Conservation (phyloP, 768 basidiomycete genomes). For the Rhodotorula sphaerocarpa region DNA sequence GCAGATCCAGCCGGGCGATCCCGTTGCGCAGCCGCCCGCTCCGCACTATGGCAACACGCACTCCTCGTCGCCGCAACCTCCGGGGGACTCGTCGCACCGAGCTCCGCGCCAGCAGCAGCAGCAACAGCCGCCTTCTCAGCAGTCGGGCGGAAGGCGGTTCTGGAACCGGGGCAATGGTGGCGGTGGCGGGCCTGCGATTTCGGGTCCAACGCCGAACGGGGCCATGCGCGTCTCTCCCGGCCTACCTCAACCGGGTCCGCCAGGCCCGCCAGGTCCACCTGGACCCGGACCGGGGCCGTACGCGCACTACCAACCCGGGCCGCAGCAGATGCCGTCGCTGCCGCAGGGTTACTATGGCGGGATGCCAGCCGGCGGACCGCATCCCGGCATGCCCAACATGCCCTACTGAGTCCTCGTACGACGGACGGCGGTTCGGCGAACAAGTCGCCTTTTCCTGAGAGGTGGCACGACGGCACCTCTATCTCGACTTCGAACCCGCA, state of each 20-base stretch:
- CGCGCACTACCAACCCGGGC: not conserved
- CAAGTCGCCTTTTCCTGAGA: too few species aligned
- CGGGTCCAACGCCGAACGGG: not conserved
- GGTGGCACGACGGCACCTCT: too few species aligned
- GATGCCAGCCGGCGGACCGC: not conserved
- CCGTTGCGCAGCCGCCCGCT: not conserved
- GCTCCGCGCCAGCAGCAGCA: conserved; percentile 46
- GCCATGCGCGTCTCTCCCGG: not conserved
- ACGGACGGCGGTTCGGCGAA: too few species aligned
- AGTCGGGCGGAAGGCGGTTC: conserved; percentile 7
- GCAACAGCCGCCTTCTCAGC: conserved; percentile 39
- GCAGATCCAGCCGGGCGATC: not conserved
- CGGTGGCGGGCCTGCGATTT: not conserved
- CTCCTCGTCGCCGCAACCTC: conserved; percentile 16
- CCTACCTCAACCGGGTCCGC: too few species aligned
- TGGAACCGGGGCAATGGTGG: too few species aligned
- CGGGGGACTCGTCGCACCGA: not conserved
- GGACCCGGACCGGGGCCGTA: not conserved
- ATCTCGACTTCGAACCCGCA: too few species aligned
- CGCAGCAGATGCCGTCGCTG: too few species aligned
- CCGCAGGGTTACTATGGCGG: not conserved
- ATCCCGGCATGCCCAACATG: not conserved
- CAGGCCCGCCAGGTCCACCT: not conserved
- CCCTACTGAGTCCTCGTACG: not conserved
- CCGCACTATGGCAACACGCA: conserved; percentile 5